A percentile compares a stretch with the other conserved stretches of the same genome.
phyloP scores from a whole-genome alignment of 768 basidiomycete genomes.

The Amanita pseudoporphyria region DNA sequence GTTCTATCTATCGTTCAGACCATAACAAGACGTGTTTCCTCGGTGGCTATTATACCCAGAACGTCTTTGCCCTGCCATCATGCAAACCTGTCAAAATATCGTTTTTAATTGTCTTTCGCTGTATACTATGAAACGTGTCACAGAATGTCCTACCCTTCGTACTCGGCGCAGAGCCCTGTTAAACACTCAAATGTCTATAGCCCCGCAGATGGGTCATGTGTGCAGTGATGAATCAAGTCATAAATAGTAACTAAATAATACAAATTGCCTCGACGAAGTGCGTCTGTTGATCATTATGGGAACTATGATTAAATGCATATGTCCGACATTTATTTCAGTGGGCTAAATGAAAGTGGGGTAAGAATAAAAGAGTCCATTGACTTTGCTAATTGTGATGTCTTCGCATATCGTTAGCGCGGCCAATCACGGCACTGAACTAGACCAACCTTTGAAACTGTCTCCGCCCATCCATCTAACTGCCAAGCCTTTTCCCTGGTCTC shows the following conservation, averaged over 20 bases:
- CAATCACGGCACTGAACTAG: not conserved
- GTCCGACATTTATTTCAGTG: conserved; percentile 54
- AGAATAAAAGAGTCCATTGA: conserved; percentile 85
- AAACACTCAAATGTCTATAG: too few relatives aligned
- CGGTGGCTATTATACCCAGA: too few relatives aligned
- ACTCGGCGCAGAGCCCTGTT: too few relatives aligned
- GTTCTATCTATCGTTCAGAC: not conserved
- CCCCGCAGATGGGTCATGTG: too few relatives aligned
- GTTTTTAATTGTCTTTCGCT: too few relatives aligned
- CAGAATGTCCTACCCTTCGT: not conserved
- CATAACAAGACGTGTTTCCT: not conserved
- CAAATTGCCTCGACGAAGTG: too few relatives aligned
- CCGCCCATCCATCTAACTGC: conserved; percentile 93
- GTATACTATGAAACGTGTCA: too few relatives aligned
- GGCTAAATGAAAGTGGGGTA: conserved; percentile 71
- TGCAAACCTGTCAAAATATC: too few relatives aligned
- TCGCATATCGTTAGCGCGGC: conserved; percentile 12
- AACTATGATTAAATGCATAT: not conserved
- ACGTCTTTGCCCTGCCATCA: too few relatives aligned
- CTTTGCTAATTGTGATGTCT: conserved; percentile 86
- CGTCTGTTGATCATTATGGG: too few relatives aligned
- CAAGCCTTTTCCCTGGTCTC: conserved; percentile 84
- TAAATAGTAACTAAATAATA: too few relatives aligned
- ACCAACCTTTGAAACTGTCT: conserved; percentile 82
- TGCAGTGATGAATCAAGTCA: conserved; percentile 3